Base-by-base conservation (phyloP, 192 early-diverging fungal species). In the Chytriomyces confervae region DNA sequence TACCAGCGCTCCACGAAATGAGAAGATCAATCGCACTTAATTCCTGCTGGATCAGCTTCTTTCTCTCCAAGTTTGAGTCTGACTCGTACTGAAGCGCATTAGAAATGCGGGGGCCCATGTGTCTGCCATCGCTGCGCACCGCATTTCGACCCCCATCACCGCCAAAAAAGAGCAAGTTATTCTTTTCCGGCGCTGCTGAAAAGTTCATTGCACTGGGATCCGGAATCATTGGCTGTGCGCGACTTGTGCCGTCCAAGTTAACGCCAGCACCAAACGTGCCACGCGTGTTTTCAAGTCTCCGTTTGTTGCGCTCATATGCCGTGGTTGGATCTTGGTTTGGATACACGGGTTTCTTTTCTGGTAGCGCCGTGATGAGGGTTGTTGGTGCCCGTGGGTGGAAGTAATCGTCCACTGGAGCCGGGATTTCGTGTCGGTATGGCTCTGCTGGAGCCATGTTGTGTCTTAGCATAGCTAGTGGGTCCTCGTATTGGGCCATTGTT, bases 201-300 rank as follows among this genome's bases (percentile, higher is more conserved):
- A n/a, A 57, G 20, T 20, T 57, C 16, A 20, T 13, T 57, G 13
- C 3, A 13, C 53, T 20, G 16, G 53, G 53, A 13, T n/a, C 13
- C n/a, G 44, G n/a, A 61, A 72, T 72, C 69, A 72, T 72, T 27
- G 69, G 69, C 27, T 51, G 24, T 2, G n/a, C 69, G 50, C 69
- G 48, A 9, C 23, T 24, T 5, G 69, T 60, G 18, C 69, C 69
- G 45, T 72, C 69, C n/a, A 72, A 72, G 57, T 72, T 72, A 20
- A 72, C 50, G 10, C 23, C 45, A 24, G 50, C 69, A 16, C 69
- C 69, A 4, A 72, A 43, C 8, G 57, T 61, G 6, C 69, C 69
- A 45, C 69, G 69, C 48, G 50, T 72, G 50, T 72, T 72, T 72
- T 72, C 69, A 16, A 44, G 45, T 8, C 57, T 9, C 20, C 69